Evolutionary conservation across 2,329 filamentous ascomycete species (phyloP).

Genomic region (Lasiodiplodia gonubiensis): DNA sequence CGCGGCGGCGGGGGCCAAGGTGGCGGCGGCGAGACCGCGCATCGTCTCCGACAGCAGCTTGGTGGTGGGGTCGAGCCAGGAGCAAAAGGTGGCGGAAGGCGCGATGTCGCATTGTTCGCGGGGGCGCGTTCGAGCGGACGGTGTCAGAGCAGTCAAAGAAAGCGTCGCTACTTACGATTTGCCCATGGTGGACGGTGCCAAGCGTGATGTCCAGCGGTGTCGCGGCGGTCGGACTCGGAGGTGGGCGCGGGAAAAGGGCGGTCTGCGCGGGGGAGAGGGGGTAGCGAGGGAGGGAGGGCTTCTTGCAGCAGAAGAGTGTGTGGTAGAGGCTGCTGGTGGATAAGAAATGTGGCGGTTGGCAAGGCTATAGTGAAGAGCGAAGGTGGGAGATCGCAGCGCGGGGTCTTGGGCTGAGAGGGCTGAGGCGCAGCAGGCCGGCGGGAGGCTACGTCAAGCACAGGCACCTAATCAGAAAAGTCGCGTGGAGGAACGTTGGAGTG

Average conservation of each 20-base stretch:
- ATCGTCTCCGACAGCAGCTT: background rate
- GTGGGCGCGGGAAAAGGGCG: constrained; percentile 14
- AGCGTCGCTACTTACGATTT: constrained; percentile 46
- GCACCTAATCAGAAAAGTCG: constrained; percentile 21
- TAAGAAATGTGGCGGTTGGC: constrained; percentile 3
- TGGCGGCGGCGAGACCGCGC: constrained; percentile 22
- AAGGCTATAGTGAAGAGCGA: constrained; percentile 26
- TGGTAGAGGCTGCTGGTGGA: constrained; percentile 1
- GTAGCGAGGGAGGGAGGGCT: constrained; percentile 18
- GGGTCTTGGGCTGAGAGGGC: constrained; percentile 19
- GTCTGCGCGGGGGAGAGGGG: constrained; percentile 2
- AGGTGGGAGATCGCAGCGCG: constrained; percentile 29
- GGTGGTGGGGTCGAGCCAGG: background rate
- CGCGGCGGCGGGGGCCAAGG: constrained; percentile 11
- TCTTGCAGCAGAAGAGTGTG: background rate
- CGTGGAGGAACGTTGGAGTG: constrained; percentile 20
- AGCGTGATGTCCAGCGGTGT: constrained; percentile 18
- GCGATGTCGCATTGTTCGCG: constrained; percentile 13
- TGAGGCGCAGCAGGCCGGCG: constrained; percentile 33
- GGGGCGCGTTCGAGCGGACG: background rate
- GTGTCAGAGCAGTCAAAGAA: constrained; percentile 3
- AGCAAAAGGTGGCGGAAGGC: background rate
- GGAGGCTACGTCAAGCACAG: constrained; percentile 28
- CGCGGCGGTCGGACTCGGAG: constrained; percentile 19
- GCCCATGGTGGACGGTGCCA: constrained; percentile 39